phyloP scores from a whole-genome alignment of 148 eudicot genomes.

The Polygonum aviculare region DNA sequence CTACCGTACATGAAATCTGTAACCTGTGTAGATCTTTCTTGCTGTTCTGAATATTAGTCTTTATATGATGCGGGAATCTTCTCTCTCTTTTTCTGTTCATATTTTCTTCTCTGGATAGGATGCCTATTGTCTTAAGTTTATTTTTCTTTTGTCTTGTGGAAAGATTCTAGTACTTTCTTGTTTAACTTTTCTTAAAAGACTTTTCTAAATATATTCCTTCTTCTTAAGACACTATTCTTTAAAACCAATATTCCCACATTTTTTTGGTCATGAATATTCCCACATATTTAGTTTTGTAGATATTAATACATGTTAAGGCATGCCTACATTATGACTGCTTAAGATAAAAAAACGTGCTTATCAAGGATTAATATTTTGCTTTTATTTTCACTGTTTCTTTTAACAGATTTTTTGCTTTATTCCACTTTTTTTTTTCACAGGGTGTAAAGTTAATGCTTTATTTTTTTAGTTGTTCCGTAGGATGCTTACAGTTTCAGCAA shows the following conservation, averaged over 20 bases:
- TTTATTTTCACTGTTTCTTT: background rate
- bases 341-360: background rate
- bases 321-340: background rate
- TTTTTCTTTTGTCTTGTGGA: background rate
- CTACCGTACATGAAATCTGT: background rate
- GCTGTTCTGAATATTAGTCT: background rate
- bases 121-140: background rate
- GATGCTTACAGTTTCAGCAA: no score
- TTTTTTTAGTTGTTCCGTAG: no score
- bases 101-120: constrained; percentile 1
- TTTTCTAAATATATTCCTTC: background rate
- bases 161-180: constrained; percentile 1
- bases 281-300: background rate
- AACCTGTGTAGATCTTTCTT: background rate
- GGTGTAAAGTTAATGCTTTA: background rate
- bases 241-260: background rate
- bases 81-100: background rate
- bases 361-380: background rate
- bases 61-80: background rate
- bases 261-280: background rate
- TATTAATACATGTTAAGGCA: background rate
- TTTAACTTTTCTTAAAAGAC: background rate
- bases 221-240: background rate
- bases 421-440: background rate
- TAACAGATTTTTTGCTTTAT: background rate